These are phyloP conservation scores for Sporothrix brunneoviolacea DNA, from an alignment of 2,329 filamentous ascomycete species.

Conservation along the genomic window DNA sequence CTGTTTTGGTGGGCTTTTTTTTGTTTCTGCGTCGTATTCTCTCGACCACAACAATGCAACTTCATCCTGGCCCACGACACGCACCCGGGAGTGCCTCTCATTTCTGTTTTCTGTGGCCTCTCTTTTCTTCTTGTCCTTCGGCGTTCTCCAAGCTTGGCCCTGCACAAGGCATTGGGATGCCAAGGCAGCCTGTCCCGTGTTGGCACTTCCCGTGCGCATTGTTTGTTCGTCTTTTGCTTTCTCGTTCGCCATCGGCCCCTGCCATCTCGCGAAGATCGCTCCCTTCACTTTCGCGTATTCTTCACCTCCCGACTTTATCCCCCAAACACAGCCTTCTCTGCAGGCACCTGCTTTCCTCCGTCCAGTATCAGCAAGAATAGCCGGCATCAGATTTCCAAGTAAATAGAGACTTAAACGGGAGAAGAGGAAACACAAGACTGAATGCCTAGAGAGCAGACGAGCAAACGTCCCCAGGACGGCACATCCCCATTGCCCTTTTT, in stretches of 20 bases:
- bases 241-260: neutral
- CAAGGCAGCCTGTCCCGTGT: conserved; percentile 2
- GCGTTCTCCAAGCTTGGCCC: neutral
- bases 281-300: conserved; percentile 6
- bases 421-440: neutral
- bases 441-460: neutral
- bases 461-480: neutral
- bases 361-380: conserved; percentile 3
- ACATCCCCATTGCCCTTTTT: neutral
- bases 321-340: conserved; percentile 2
- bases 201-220: neutral
- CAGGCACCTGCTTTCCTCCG: neutral
- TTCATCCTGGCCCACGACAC: too few relatives aligned
- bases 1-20: too few relatives aligned
- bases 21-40: neutral
- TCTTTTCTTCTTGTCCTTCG: neutral
- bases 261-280: neutral
- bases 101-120: too few relatives aligned
- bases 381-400: neutral
- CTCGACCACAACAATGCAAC: too few relatives aligned
- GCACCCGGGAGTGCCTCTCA: too few relatives aligned
- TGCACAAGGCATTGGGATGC: conserved; percentile 6
- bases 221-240: conserved; percentile 2
- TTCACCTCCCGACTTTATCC: conserved; percentile 3
- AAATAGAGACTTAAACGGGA: neutral